These are phyloP conservation scores for Lactarius vividus DNA, from an alignment of 768 basidiomycete species.

Conservation along the genomic window DNA sequence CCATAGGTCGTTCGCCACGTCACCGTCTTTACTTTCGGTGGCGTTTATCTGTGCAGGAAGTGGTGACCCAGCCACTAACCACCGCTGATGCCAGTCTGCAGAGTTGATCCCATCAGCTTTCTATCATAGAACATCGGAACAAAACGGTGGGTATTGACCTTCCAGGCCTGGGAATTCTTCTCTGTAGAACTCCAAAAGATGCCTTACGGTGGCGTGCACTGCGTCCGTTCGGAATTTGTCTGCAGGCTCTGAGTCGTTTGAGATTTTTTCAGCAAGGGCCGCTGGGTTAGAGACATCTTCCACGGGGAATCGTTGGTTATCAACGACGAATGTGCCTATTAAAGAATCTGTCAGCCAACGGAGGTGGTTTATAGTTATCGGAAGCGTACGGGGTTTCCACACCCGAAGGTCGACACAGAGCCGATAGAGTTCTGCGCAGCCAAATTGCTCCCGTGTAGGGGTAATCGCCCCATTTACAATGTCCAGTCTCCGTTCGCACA, in stretches of 20 bases:
- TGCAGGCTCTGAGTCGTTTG: not conserved
- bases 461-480: constrained; percentile 12
- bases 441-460: constrained; percentile 17
- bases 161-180: constrained; percentile 18
- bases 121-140: not conserved
- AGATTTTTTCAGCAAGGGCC: constrained; percentile 6
- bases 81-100: constrained; percentile 13
- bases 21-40: not conserved
- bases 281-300: constrained; percentile 18
- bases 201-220: constrained; percentile 13
- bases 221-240: constrained; percentile 9
- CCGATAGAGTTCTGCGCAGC: constrained; percentile 19
- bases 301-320: constrained; percentile 12
- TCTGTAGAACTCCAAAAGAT: constrained; percentile 17
- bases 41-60: constrained; percentile 7
- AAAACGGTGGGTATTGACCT: constrained; percentile 2
- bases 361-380: not conserved
- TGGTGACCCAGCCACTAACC: constrained; percentile 17
- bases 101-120: not conserved
- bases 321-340: constrained; percentile 12
- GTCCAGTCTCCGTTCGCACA: constrained; percentile 11
- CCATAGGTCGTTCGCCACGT: constrained; percentile 12
- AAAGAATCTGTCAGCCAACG: not conserved
- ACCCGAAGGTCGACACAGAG: constrained; percentile 12
- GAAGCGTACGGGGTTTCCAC: constrained; percentile 20